These are phyloP conservation scores for Comarum palustre DNA, from an alignment of 306 rosid species.

Conservation along the genomic window DNA sequence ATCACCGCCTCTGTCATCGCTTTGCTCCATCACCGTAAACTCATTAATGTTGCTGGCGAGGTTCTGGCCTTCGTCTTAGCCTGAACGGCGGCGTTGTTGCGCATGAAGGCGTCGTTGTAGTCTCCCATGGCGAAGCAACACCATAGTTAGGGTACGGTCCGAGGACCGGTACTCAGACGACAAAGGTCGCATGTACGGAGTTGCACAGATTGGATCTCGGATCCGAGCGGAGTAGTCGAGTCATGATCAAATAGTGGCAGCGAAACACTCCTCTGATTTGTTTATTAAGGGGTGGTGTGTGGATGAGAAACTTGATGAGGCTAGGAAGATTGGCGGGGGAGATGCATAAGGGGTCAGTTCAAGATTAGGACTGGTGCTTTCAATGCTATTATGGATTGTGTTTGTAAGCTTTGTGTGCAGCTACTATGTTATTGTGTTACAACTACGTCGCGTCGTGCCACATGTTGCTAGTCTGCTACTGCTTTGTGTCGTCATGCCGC, in stretches of 20 bases:
- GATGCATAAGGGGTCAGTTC: slow-evolving; percentile 81
- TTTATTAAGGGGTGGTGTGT: slow-evolving; percentile 67
- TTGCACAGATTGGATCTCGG: neutral
- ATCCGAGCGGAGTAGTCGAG: slow-evolving; percentile 25
- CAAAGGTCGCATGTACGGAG: slow-evolving; percentile 13
- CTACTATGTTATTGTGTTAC: too few species aligned
- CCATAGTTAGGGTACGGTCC: slow-evolving; percentile 20
- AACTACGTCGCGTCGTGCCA: too few species aligned
- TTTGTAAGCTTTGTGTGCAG: slow-evolving; percentile 55
- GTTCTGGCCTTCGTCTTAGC: slow-evolving; percentile 96
- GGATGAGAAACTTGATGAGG: slow-evolving; percentile 62
- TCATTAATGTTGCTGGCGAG: slow-evolving; percentile 52
- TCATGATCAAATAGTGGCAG: slow-evolving; percentile 20
- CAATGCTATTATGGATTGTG: slow-evolving; percentile 70
- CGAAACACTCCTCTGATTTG: slow-evolving; percentile 29
- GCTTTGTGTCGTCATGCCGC: too few species aligned
- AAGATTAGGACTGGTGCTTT: slow-evolving; percentile 56
- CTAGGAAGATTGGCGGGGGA: slow-evolving; percentile 65
- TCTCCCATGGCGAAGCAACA: slow-evolving; percentile 70
- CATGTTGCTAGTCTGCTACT: too few species aligned
- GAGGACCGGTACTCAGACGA: slow-evolving; percentile 12
- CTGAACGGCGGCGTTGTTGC: slow-evolving; percentile 98
- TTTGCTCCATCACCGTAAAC: too few species aligned
- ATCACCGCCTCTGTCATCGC: too few species aligned
- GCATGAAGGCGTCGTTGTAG: slow-evolving; percentile 72